Percentiles rank a stretch among this genome's conserved stretches.
Conservation (phyloP, 73 alveolate species). For the Paramecium bursaria region DNA sequence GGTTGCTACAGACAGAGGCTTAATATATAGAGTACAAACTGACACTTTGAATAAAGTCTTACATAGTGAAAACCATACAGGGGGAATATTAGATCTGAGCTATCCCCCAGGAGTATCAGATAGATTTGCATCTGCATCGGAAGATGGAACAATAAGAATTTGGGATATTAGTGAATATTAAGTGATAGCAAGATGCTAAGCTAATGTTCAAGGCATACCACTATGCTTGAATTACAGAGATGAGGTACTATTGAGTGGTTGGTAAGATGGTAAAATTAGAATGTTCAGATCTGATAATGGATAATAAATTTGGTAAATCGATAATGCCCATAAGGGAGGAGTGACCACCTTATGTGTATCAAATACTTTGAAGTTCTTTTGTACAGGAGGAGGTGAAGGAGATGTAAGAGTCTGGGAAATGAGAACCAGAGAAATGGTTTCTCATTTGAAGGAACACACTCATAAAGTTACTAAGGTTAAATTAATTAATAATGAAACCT, state of each 20-base stretch:
- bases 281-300: conserved; percentile 88
- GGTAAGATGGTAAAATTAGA: conserved; percentile 95
- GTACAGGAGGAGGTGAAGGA: conserved; percentile 95
- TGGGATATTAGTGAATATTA: conserved; percentile 96
- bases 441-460: conserved; percentile 95
- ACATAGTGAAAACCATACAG: conserved; percentile 94
- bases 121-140: conserved; percentile 92
- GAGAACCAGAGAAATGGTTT: conserved; percentile 92
- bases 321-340: conserved; percentile 96
- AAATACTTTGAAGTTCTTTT: conserved; percentile 84
- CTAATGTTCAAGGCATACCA: conserved; percentile 85
- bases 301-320: conserved; percentile 94
- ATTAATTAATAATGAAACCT: conserved; percentile 91
- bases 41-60: conserved; percentile 87
- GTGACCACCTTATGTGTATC: conserved; percentile 90
- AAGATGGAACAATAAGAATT: conserved; percentile 94
- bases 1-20: conserved; percentile 93
- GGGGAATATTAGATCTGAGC: conserved; percentile 81
- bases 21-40: conserved; percentile 86
- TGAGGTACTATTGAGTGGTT: conserved; percentile 94
- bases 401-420: conserved; percentile 97
- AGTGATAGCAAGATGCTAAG: conserved; percentile 87
- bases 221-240: conserved; percentile 87
- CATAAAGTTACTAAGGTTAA: conserved; percentile 91
- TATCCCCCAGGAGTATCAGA: conserved; percentile 92